These are phyloP conservation scores for Glycine soja DNA, from an alignment of 306 rosid genomes.

Conservation along the genomic window DNA sequence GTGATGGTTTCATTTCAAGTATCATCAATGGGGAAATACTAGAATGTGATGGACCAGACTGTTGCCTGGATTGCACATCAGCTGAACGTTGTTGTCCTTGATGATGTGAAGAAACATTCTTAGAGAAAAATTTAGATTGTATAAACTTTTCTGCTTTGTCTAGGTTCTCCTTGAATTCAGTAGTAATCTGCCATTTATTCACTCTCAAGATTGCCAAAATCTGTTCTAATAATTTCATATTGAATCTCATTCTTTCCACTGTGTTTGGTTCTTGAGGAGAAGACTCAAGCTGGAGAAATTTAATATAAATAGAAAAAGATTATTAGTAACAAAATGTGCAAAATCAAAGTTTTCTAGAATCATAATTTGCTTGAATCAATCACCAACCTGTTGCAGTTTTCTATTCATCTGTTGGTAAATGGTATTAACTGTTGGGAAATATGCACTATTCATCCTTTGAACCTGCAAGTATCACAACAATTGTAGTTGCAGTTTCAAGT, in stretches of 20 bases:
- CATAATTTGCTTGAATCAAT: not conserved
- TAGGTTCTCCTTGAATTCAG: slow-evolving; percentile 6
- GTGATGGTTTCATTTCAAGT: slow-evolving; percentile 17
- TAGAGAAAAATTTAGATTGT: not conserved
- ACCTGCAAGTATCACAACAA: slow-evolving; percentile 34
- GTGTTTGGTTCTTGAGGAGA: slow-evolving; percentile 1
- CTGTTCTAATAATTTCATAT: not conserved
- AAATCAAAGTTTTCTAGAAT: slow-evolving; percentile 9
- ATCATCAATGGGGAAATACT: not conserved
- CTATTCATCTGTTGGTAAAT: not conserved
- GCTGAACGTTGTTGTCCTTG: slow-evolving; percentile 31
- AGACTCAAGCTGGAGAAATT: slow-evolving; percentile 32
- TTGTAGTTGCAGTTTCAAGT: not conserved
- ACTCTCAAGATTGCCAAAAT: slow-evolving; percentile 35
- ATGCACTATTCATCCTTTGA: slow-evolving; percentile 22
- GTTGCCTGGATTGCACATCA: slow-evolving; percentile 31
- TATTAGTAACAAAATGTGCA: not conserved
- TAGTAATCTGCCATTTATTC: slow-evolving; percentile 44
- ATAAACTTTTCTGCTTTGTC: not conserved
- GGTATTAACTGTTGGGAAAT: not conserved
- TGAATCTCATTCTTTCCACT: not conserved
- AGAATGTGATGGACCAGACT: slow-evolving; percentile 29
- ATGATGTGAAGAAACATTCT: not conserved
- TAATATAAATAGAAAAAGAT: slow-evolving; percentile 20
- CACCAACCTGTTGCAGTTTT: slow-evolving; percentile 35